Evolutionary conservation across 23 red algal genomes (phyloP).

Genomic region (Gracilaria gracilis): DNA sequence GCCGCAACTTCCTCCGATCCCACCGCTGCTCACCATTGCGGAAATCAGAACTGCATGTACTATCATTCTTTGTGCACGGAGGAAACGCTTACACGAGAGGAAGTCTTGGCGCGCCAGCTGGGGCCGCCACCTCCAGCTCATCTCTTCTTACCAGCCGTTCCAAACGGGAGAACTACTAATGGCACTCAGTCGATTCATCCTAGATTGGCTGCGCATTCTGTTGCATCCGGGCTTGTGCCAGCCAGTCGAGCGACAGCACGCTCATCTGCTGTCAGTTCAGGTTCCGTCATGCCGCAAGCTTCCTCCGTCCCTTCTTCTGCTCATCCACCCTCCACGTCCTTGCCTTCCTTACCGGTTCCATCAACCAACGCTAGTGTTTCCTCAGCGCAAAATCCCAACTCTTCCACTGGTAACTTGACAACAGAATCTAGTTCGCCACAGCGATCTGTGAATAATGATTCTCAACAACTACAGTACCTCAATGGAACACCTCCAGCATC

Average conservation of each 20-base stretch:
- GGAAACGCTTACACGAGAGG: slow-evolving; percentile 66
- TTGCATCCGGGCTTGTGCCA: slow-evolving; percentile 27
- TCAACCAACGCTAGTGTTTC: not conserved
- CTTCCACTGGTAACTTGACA: not conserved
- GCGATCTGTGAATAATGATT: not conserved
- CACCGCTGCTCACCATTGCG: slow-evolving; percentile 69
- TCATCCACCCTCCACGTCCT: slow-evolving; percentile 4
- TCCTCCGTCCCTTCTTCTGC: not conserved
- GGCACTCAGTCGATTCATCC: slow-evolving; percentile 18
- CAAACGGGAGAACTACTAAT: slow-evolving; percentile 21
- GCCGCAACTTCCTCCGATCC: slow-evolving; percentile 27
- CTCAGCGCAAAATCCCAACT: not conserved
- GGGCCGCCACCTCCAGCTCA: slow-evolving; percentile 90
- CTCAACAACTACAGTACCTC: not conserved
- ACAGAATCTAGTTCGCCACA: not conserved
- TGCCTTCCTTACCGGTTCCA: slow-evolving; percentile 1
- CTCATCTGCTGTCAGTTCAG: not conserved
- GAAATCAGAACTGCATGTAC: slow-evolving; percentile 91
- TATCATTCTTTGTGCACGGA: slow-evolving; percentile 80
- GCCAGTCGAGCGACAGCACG: not conserved
- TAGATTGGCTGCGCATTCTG: slow-evolving; percentile 31
- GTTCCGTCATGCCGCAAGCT: not conserved
- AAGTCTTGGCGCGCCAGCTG: slow-evolving; percentile 75
- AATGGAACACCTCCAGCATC: slow-evolving; percentile 24
- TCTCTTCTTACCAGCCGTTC: slow-evolving; percentile 71